Conservation (phyloP, 176 grass and related monocot species). For the Areca catechu region DNA sequence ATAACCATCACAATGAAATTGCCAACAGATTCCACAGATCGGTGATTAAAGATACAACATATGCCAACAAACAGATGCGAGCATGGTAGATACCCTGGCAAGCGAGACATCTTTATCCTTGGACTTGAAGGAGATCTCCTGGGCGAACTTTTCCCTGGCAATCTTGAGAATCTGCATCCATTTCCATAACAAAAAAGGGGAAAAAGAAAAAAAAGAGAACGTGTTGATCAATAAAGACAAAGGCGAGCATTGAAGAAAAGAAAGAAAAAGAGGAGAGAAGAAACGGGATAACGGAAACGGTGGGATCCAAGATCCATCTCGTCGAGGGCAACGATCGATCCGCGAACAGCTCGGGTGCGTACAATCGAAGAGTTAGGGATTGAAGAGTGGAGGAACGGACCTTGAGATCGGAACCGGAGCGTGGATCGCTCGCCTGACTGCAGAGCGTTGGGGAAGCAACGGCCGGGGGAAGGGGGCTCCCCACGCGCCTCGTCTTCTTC, state of each 20-base stretch:
- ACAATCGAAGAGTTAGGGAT: background rate
- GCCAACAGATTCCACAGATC: too few relatives aligned
- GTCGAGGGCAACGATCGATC: background rate
- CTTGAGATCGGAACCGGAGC: conserved; percentile 13
- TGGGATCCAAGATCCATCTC: background rate
- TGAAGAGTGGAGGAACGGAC: conserved; percentile 4
- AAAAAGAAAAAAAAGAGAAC: background rate
- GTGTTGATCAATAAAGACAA: too few relatives aligned
- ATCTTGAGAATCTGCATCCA: conserved; percentile 29
- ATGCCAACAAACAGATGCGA: too few relatives aligned
- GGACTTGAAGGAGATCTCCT: conserved; percentile 27
- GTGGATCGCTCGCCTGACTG: conserved; percentile 13
- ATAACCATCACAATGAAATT: too few relatives aligned
- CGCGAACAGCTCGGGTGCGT: background rate
- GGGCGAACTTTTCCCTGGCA: conserved; percentile 29
- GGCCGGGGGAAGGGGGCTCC: conserved; percentile 27
- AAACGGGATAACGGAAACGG: conserved; percentile 6
- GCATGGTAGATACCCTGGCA: conserved; percentile 21
- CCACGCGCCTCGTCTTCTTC: conserved; percentile 34
- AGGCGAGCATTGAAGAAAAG: background rate
- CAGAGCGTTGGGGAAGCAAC: conserved; percentile 31
- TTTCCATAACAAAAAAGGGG: background rate
- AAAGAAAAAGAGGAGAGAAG: conserved; percentile 4
- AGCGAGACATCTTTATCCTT: conserved; percentile 32
- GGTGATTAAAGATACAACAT: too few relatives aligned